Evolutionary conservation across 176 grass and related monocot genomes (phyloP), one percentile per base, ranked within the genome.

Genomic region (Paspalum notatum): DNA sequence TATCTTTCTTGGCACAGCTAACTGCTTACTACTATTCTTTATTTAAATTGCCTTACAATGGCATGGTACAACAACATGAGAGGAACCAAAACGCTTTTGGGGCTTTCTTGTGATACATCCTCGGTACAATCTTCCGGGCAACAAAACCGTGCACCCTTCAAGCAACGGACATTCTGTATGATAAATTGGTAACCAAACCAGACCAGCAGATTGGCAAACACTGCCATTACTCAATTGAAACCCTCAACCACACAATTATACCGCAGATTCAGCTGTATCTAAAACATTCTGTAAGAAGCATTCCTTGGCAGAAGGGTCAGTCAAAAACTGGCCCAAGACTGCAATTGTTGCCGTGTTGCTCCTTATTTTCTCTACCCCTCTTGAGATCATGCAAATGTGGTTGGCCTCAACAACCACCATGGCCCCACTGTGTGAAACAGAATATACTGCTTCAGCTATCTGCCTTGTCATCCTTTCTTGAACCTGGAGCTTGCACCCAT

Each of bases 381-480:
- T 85, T 32, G 97, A 96, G 82, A 99, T 88, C 97, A 96, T 99
- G 78, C 97, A 95, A 41, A 88, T 90, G 37, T 99, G 97, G 49
- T 96, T 88, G 9, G 97, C 97, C 85, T 99, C 97, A 18, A 99
- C 89, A 87, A 96, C 93, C 16, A 95, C 85, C 51, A 94, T 85
- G 53, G 85, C 97, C 65, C 97, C 97, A 40, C 37, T 54, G 6
- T 62, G 81, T 0, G 76, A 88, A 54, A 83, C 66, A 4, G 81
- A 84, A 80, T 91, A 78, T 37, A 96, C 88, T n/a, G 88, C 86
- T 84, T 99, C 97, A 47, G 89, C 96, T 91, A 99, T 91, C 81
- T 99, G 97, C 65, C 93, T 91, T 24, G 97, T 99, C 87, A 99
- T 88, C 65, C 97, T 99, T 77, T 99, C 97, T 82, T 99, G 97